A percentile compares a stretch with the other conserved stretches of the same genome.
These are phyloP conservation scores for Halocafeteria seosinensis DNA, from an alignment of 108 stramenopile species.

Conservation along the genomic window DNA sequence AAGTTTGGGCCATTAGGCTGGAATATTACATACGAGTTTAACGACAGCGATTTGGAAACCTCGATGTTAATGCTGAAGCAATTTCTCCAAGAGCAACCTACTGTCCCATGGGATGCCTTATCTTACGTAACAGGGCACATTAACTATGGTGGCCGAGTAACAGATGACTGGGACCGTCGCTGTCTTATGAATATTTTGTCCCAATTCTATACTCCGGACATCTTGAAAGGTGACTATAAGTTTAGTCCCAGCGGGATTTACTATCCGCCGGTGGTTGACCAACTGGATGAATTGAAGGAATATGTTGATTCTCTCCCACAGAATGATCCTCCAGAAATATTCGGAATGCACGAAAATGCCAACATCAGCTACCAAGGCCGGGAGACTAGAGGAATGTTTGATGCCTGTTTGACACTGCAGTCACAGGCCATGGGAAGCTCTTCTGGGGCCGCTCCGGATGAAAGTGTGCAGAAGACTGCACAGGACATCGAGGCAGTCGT, in stretches of 20 bases:
- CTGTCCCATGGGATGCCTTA: slow-evolving; percentile 44
- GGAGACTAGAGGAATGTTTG: slow-evolving; percentile 28
- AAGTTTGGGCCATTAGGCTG: slow-evolving; percentile 51
- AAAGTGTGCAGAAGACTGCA: slow-evolving; percentile 20
- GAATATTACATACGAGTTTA: slow-evolving; percentile 50
- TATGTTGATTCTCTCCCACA: slow-evolving; percentile 32
- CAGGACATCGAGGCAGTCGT: slow-evolving; percentile 19
- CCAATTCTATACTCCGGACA: slow-evolving; percentile 25
- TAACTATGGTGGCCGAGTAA: slow-evolving; percentile 52
- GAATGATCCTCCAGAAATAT: slow-evolving; percentile 42
- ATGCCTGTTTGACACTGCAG: slow-evolving; percentile 30
- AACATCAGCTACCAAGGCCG: slow-evolving; percentile 45
- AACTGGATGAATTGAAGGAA: slow-evolving; percentile 4
- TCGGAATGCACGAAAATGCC: slow-evolving; percentile 55
- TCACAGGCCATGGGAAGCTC: slow-evolving; percentile 14
- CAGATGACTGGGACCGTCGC: slow-evolving; percentile 48
- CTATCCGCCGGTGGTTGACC: slow-evolving; percentile 26
- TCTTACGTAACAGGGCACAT: slow-evolving; percentile 49
- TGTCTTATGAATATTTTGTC: slow-evolving; percentile 39
- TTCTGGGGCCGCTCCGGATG: background rate
- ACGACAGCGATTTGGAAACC: slow-evolving; percentile 46
- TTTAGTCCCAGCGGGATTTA: slow-evolving; percentile 34
- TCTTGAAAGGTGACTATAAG: slow-evolving; percentile 28
- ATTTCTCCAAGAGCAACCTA: slow-evolving; percentile 37
- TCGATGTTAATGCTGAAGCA: slow-evolving; percentile 29